Percentiles rank a stretch among this genome's conserved stretches.
Conservation (phyloP, 495 filamentous ascomycete genomes). For the Lepidopterella palustris region DNA sequence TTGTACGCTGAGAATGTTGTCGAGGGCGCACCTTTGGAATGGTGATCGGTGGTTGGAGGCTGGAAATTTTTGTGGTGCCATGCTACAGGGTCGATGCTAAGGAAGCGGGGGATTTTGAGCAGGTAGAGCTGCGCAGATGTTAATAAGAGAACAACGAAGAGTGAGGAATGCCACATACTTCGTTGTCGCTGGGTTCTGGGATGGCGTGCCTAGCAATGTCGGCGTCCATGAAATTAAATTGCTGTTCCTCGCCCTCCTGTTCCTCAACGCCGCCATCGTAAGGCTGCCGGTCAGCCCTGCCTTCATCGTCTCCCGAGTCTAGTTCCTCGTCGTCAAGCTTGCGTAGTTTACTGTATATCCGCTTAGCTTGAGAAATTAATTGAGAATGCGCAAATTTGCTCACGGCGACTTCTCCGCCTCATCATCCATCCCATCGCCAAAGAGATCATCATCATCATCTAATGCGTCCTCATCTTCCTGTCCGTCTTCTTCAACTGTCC, state of each 20-base stretch:
- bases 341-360: constrained; percentile 39
- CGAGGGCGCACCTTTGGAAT: constrained; percentile 37
- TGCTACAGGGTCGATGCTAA: constrained; percentile 65
- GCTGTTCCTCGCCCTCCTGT: constrained; percentile 20
- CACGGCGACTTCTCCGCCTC: constrained; percentile 36
- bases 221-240: constrained; percentile 30
- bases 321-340: constrained; percentile 67
- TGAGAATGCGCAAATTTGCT: constrained; percentile 22
- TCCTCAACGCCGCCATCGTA: constrained; percentile 25
- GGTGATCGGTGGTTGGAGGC: constrained; percentile 52
- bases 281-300: constrained; percentile 44
- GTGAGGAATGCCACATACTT: constrained; percentile 21
- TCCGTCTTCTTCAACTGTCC: constrained; percentile 19
- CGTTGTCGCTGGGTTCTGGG: constrained; percentile 61
- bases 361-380: constrained; percentile 31
- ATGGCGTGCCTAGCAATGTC: constrained; percentile 48
- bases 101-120: constrained; percentile 70
- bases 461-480: constrained; percentile 32
- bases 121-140: constrained; percentile 58
- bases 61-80: constrained; percentile 70
- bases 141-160: not conserved
- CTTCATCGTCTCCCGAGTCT: constrained; percentile 72
- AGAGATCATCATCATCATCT: constrained; percentile 34
- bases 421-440: constrained; percentile 42
- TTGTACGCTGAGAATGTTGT: constrained; percentile 52